Percentiles rank a stretch among this genome's conserved stretches.
Conservation (phyloP, 345 rosid genomes). For the Populus euphratica region DNA sequence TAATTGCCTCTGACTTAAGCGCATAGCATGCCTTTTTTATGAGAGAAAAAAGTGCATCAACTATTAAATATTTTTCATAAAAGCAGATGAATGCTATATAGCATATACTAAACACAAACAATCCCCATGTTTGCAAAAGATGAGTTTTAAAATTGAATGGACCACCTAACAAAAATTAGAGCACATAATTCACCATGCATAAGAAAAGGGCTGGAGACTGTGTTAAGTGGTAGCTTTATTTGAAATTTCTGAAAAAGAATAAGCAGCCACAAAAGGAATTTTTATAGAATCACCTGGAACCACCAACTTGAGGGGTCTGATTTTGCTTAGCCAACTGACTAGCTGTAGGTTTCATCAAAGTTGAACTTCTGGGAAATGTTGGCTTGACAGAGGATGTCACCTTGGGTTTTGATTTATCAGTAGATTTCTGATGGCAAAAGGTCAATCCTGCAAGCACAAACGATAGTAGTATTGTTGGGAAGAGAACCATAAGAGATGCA, state of each 20-base stretch:
- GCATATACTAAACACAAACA: not conserved
- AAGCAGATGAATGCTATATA: not conserved
- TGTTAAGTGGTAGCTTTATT: not conserved
- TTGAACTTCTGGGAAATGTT: slow-evolving; percentile 60
- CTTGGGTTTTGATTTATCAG: slow-evolving; percentile 37
- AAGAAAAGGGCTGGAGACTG: not conserved
- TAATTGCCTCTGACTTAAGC: not conserved
- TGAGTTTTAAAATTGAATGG: not conserved
- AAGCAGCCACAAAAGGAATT: not conserved
- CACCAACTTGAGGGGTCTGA: slow-evolving; percentile 28
- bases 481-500: not conserved
- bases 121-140: not conserved
- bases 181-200: not conserved
- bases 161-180: not conserved
- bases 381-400: slow-evolving; percentile 38
- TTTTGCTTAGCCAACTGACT: slow-evolving; percentile 82
- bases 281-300: slow-evolving; percentile 49
- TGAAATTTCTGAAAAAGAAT: not conserved
- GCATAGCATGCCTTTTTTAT: not conserved
- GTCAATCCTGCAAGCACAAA: slow-evolving; percentile 42
- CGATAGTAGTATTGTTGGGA: not conserved
- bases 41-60: not conserved
- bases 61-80: not conserved
- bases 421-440: slow-evolving; percentile 27
- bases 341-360: slow-evolving; percentile 93